Evolutionary conservation across 495 filamentous ascomycete genomes (phyloP), one percentile per base, ranked within the genome.

Genomic region (Neurospora cerealis): DNA sequence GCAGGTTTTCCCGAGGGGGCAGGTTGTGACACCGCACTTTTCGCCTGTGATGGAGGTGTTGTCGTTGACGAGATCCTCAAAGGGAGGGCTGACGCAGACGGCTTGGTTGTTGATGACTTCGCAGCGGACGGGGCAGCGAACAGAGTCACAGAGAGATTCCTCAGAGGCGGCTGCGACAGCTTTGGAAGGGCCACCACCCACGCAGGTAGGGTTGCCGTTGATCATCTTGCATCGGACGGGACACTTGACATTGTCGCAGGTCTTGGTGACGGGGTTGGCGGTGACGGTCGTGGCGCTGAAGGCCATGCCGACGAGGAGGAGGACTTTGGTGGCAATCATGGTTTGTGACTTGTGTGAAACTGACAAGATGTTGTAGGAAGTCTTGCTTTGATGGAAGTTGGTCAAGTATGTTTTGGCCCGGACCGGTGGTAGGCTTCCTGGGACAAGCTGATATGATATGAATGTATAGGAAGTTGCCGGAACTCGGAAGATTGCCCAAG

Each of bases 171-270:
- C 54, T 1, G 2, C 28, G 6, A 15, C 11, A 21, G 11, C 11
- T 13, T 3, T 62, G 15, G 24, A 5, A 62, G 1, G 46, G 10
- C 13, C 11, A 13, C 54, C 54, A 34, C 11, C 21, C 21, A 76
- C 70, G 39, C 78, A 80, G 15, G 48, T 39, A 62, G 78, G 71
- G 69, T 48, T 70, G 11, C 73, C 74, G 19, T 72, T 34, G 70
- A 77, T 40, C 21, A 74, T 74, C 24, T 62, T 3, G 73, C 78
- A 79, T 0, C 36, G 60, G 36, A 40, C 38, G 15, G 73, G 42
- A 74, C 77, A 79, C 37, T 71, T 73, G 73, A 75, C 74, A 1
- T 69, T 60, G 13, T 70, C 69, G 70, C 78, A 79, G 11, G 70
- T 70, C 9, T 34, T 66, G 15, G 69, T 54, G 73, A 73, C 46